Base-by-base conservation (phyloP, 139 green algal genomes). In the Auxenochlorella pyrenoidosa region DNA sequence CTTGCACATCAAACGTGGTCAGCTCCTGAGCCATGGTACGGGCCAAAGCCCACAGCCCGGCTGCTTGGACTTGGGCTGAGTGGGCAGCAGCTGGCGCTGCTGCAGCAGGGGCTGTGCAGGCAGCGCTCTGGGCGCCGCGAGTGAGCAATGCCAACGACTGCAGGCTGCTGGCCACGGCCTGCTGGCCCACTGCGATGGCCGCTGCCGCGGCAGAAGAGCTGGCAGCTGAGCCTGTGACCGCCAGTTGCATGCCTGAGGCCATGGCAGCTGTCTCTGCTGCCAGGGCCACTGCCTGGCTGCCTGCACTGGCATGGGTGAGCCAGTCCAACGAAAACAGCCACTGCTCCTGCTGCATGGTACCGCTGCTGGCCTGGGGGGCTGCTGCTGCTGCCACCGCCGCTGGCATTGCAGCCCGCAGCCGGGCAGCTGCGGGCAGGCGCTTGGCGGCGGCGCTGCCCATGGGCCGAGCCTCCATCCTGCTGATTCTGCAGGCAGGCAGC, bases 1-100 rank as follows among this genome's bases (percentile, higher is more conserved):
- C 88, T 34, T 54, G 59, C 24, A 80, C 34, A 0, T 36, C 15
- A 5, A 91, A 43, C 0, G 58, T n/a, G 41, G 72, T 41, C 3
- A 80, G 72, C 43, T 91, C 88, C 21, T 79, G 59, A 3, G 76
- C 88, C 30, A 86, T 38, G 30, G 88, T 91, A 41, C 88, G 88
- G 12, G 47, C 63, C 26, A 91, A 70, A 1, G 78, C 88, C 82
- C 82, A 84, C 58, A 89, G 72, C 0, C 88, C 88, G 24, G 88
- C 72, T 34, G 71, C 82, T 30, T 63, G 63, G 38, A 76, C 40
- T 30, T 63, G 63, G 38, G 63, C 40, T 15, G n/a, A 43, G 47
- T 34, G 34, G 30, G 10, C 54, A 0, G 30, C 63, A 38, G 34
- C 44, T 30, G 65, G n/a, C 22, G 2, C 36, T 4, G 18, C 47